Conservation (phyloP, 164 flowering plant genomes). For the Houttuynia cordata region DNA sequence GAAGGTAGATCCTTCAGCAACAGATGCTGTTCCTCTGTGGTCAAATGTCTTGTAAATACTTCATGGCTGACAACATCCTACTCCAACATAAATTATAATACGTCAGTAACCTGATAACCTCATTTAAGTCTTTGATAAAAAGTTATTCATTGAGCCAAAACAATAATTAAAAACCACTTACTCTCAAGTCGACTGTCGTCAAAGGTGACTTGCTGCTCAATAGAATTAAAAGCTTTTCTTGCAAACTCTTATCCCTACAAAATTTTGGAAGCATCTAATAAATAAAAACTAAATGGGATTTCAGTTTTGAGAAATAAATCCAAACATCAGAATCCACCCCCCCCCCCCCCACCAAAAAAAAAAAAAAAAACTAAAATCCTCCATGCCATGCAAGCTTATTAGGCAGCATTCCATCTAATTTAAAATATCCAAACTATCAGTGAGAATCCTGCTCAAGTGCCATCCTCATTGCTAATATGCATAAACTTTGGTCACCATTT, state of each 20-base stretch:
- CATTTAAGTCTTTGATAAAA: neutral
- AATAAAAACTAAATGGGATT: neutral
- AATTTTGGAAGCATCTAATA: neutral
- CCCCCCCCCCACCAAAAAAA: no score
- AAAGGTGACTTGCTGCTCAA: slow-evolving; percentile 48
- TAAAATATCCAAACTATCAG: no score
- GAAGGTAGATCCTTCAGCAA: slow-evolving; percentile 65
- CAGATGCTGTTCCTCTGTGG: slow-evolving; percentile 50
- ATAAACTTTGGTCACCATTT: neutral
- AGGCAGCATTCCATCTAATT: neutral
- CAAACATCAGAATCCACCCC: neutral
- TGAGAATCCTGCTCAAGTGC: no score
- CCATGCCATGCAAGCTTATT: neutral
- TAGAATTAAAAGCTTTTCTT: slow-evolving; percentile 35
- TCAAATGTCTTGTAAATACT: slow-evolving; percentile 44
- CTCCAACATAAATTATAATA: slow-evolving; percentile 17
- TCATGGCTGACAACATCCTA: slow-evolving; percentile 71
- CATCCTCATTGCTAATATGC: neutral
- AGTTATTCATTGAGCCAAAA: neutral
- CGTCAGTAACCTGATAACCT: slow-evolving; percentile 7
- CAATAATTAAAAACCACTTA: slow-evolving; percentile 21
- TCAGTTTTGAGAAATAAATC: neutral
- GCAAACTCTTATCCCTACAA: slow-evolving; percentile 50
- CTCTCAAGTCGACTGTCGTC: slow-evolving; percentile 50
- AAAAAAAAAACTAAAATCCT: neutral